These are phyloP conservation scores for Sphagnurus paluster DNA, from an alignment of 1,284 basidiomycete genomes.

Conservation along the genomic window DNA sequence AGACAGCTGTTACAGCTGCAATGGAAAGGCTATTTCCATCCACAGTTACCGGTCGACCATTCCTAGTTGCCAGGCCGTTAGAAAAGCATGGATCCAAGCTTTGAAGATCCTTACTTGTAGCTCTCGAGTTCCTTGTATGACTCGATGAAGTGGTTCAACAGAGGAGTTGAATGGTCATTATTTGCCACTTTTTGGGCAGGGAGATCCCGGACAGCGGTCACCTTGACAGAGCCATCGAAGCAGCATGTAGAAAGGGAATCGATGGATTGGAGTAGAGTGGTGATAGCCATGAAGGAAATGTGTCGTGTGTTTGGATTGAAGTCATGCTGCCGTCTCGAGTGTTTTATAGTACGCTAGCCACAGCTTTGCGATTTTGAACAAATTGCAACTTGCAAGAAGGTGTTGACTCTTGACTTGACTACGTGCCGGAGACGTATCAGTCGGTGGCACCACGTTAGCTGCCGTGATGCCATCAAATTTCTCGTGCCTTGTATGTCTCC, in stretches of 20 bases:
- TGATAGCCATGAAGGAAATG: constrained; percentile 17
- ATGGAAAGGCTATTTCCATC: constrained; percentile 74
- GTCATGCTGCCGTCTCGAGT: constrained; percentile 2
- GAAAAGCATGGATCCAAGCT: background rate
- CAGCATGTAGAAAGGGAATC: constrained; percentile 28
- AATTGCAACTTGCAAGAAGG: too few relatives aligned
- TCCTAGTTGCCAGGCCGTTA: constrained; percentile 36
- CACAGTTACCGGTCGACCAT: constrained; percentile 60
- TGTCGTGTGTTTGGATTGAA: constrained; percentile 1
- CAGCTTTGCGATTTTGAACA: too few relatives aligned
- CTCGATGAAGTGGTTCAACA: constrained; percentile 49
- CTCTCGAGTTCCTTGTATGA: constrained; percentile 51
- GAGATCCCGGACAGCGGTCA: constrained; percentile 18
- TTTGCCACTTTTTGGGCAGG: constrained; percentile 9
- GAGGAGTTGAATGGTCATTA: constrained; percentile 24
- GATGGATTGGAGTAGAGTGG: constrained; percentile 20
- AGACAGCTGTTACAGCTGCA: constrained; percentile 70
- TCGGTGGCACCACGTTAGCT: too few relatives aligned
- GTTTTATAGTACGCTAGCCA: constrained; percentile 13
- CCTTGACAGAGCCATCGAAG: constrained; percentile 23
- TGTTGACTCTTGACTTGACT: too few relatives aligned
- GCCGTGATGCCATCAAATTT: too few relatives aligned
- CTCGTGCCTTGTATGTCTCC: too few relatives aligned
- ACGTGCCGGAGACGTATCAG: too few relatives aligned
- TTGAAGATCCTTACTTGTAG: constrained; percentile 44